Evolutionary conservation across 2,329 filamentous ascomycete species (phyloP).

Genomic region (Aureobasidium leucospermi): DNA sequence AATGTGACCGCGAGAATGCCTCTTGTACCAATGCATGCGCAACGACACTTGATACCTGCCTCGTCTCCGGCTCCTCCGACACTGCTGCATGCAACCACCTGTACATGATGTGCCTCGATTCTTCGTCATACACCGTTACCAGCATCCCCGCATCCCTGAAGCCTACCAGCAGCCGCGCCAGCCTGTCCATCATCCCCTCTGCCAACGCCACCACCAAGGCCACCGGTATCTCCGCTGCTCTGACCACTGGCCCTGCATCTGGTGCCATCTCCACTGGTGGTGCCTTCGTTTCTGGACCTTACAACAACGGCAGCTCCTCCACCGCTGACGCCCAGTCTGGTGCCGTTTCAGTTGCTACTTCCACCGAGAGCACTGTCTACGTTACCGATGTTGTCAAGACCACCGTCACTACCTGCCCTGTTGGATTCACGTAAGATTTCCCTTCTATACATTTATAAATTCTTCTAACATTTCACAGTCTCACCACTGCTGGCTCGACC

Average conservation of each 20-base stretch:
- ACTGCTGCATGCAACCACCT: neutral
- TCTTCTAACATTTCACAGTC: neutral
- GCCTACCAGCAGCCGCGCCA: neutral
- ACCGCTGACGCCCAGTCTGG: neutral
- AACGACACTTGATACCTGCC: neutral
- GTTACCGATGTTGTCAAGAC: slow-evolving; percentile 20
- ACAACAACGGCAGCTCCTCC: slow-evolving; percentile 1
- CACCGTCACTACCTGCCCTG: slow-evolving; percentile 32
- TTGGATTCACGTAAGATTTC: slow-evolving; percentile 6
- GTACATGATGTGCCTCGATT: neutral
- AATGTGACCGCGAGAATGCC: neutral
- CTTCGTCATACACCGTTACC: neutral
- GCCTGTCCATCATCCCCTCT: neutral
- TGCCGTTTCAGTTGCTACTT: neutral
- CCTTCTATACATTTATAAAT: too few species aligned
- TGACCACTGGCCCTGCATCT: neutral
- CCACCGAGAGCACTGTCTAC: slow-evolving; percentile 8
- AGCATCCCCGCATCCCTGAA: slow-evolving; percentile 10
- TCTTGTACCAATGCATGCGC: neutral
- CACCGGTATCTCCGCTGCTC: neutral
- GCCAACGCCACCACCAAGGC: neutral
- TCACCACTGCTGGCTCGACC: neutral
- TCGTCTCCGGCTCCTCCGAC: neutral
- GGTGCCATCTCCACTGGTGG: neutral
- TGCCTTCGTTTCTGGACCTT: neutral